Percentiles rank a stretch among this genome's conserved stretches.
phyloP scores from a whole-genome alignment of 208 protist species.

The Sergeia podlipaevii region DNA sequence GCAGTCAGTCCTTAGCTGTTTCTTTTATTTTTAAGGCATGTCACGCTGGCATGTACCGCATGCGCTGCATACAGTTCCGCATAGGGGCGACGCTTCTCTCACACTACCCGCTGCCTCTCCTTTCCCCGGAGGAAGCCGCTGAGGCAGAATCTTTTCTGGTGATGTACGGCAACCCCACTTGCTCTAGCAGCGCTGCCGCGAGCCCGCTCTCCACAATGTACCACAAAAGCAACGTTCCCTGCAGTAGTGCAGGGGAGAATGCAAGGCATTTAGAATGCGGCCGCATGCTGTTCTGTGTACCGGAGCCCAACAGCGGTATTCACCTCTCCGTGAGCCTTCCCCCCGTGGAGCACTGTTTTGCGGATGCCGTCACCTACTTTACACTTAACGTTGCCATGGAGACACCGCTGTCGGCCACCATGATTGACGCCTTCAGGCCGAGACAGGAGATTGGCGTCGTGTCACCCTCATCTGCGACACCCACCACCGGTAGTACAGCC shows the following conservation, averaged over 20 bases:
- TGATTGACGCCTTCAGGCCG: too few species aligned
- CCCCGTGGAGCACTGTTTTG: constrained; percentile 48
- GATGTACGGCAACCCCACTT: not conserved
- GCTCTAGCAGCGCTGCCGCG: too few species aligned
- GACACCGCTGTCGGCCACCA: constrained; percentile 11
- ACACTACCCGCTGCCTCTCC: constrained; percentile 19
- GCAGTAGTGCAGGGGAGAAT: not conserved
- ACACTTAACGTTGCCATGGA: constrained; percentile 54
- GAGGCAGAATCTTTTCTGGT: not conserved
- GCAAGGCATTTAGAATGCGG: not conserved
- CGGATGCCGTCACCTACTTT: constrained; percentile 47
- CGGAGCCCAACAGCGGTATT: constrained; percentile 50
- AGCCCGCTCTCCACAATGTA: too few species aligned
- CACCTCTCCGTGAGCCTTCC: constrained; percentile 34
- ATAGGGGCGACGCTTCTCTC: constrained; percentile 35
- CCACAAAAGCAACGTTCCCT: too few species aligned
- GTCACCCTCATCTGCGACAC: too few species aligned
- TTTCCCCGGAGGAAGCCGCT: not conserved
- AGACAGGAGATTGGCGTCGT: too few species aligned
- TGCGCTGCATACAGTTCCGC: constrained; percentile 40
- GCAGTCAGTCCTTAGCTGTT: constrained; percentile 20
- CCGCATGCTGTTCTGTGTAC: constrained; percentile 28
- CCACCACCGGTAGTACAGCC: too few species aligned
- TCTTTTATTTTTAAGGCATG: constrained; percentile 44
- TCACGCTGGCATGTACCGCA: constrained; percentile 59